Evolutionary conservation across 495 filamentous ascomycete genomes (phyloP).

Genomic region (Articulospora tetracladia): DNA sequence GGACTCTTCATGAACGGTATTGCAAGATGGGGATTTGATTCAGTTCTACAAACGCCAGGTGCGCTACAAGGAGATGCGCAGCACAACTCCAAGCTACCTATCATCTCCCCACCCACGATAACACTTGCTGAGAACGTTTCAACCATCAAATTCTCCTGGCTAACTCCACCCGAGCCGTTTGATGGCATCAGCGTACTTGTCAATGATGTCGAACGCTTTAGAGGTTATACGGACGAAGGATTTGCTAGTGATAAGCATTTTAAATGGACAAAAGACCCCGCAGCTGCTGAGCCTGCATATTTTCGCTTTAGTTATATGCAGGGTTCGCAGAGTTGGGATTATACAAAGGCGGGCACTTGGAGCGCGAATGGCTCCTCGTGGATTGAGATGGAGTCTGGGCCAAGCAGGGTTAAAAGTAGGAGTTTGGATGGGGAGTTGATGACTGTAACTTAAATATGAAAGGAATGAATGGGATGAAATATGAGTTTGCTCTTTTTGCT

Average conservation of each 20-base stretch:
- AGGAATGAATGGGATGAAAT: background rate
- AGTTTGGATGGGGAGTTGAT: slow-evolving; percentile 12
- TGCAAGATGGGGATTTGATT: slow-evolving; percentile 90
- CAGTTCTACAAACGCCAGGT: slow-evolving; percentile 78
- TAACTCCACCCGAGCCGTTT: slow-evolving; percentile 55
- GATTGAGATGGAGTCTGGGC: slow-evolving; percentile 44
- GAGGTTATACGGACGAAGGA: slow-evolving; percentile 53
- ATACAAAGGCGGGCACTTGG: slow-evolving; percentile 81
- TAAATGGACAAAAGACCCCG: slow-evolving; percentile 42
- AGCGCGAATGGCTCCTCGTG: slow-evolving; percentile 60
- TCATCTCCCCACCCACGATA: slow-evolving; percentile 47
- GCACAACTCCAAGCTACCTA: slow-evolving; percentile 66
- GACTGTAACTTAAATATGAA: background rate
- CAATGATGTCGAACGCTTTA: slow-evolving; percentile 89
- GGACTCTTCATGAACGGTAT: slow-evolving; percentile 91
- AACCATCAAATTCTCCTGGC: slow-evolving; percentile 52
- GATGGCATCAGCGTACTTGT: slow-evolving; percentile 86
- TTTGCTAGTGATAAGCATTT: slow-evolving; percentile 34
- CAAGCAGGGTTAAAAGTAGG: slow-evolving; percentile 22
- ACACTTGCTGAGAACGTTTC: slow-evolving; percentile 30
- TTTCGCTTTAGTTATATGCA: slow-evolving; percentile 82
- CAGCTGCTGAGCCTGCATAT: slow-evolving; percentile 55
- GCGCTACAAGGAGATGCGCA: slow-evolving; percentile 67
- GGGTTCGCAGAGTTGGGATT: slow-evolving; percentile 66
- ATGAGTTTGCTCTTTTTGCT: too few relatives aligned